A percentile compares a stretch with the other conserved stretches of the same genome.
phyloP scores from a whole-genome alignment of 2,329 filamentous ascomycete genomes.

The Aureobasidium mangrovei region DNA sequence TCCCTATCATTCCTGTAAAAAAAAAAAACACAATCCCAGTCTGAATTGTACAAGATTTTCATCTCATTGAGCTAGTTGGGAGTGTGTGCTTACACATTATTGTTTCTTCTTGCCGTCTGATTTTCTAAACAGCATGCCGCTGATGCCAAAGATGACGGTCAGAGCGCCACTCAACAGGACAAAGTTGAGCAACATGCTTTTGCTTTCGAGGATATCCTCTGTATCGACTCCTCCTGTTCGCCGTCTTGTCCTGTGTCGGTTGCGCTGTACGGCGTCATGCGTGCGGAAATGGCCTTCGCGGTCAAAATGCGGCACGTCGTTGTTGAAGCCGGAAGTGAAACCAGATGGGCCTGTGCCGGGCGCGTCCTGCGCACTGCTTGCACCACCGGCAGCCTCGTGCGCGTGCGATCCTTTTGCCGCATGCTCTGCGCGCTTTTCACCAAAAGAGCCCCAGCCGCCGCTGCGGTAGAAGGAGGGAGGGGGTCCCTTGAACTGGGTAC shows the following conservation, averaged over 20 bases:
- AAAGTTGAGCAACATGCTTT: constrained; percentile 25
- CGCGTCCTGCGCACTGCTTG: constrained; percentile 14
- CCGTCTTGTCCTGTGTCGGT: constrained; percentile 17
- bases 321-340: constrained; percentile 48
- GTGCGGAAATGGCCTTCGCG: constrained; percentile 62
- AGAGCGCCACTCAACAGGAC: constrained; percentile 26
- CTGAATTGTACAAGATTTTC: neutral
- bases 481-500: constrained; percentile 70
- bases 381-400: constrained; percentile 21
- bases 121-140: constrained; percentile 15
- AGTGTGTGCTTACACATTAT: neutral
- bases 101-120: neutral
- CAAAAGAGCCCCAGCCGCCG: constrained; percentile 65
- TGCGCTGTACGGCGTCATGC: constrained; percentile 48
- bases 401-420: constrained; percentile 26
- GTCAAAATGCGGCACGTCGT: constrained; percentile 71
- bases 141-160: constrained; percentile 21
- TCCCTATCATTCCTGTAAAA: neutral
- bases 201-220: constrained; percentile 15
- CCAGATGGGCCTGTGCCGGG: constrained; percentile 37
- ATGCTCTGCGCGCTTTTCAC: constrained; percentile 47
- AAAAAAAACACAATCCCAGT: constrained; percentile 6
- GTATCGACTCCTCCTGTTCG: constrained; percentile 16
- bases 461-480: constrained; percentile 81
- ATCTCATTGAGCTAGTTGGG: neutral